Base-by-base conservation (phyloP, 148 eudicot genomes). In the Rhododendron griersonianum region DNA sequence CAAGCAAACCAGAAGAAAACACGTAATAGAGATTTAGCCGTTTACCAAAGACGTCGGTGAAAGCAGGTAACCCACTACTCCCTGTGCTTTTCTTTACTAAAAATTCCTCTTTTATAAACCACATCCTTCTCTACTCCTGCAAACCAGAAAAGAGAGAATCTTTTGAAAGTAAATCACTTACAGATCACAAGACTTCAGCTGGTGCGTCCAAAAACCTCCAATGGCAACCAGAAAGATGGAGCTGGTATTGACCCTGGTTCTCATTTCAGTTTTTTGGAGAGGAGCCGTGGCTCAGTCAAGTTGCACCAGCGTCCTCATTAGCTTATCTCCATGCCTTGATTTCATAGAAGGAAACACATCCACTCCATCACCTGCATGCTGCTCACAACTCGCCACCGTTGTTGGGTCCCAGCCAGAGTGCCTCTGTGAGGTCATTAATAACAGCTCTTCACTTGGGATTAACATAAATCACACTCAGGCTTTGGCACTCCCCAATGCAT, bases 331-430 rank as follows among this genome's bases (percentile, higher is more conserved):
- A 11, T 89, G 90, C 69, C 63, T 89, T 28, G 30, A 75, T 45
- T 86, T 74, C 59, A 28, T 89, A 45, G 28, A 77, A 13, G 87
- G 87, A 53, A 86, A 84, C 44, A 74, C 87, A 19, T 81, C 88
- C 21, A 81, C 37, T 37, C 89, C 90, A 16, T 87, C 90, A 37
- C 23, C 89, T 73, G 84, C 53, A 21, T 89, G 90, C 81, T 89
- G 90, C 88, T 47, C 75, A 11, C 88, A 89, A 48, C 83, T 89
- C 6, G 61, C 88, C 35, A 91, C 59, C 21, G 91, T 93, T 3
- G 92, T 92, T 2, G 83, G 88, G 67, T 84, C 91, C 61, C 90
- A 92, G 80, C 93, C 95, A 59, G 80, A 88, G 82, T 94, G 96
- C 84, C 90, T 94, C 21, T 94, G 95, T 84, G 78, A 88, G 81